phyloP scores from a whole-genome alignment of 169 alveolate species.

The Perkinsus marinus region DNA sequence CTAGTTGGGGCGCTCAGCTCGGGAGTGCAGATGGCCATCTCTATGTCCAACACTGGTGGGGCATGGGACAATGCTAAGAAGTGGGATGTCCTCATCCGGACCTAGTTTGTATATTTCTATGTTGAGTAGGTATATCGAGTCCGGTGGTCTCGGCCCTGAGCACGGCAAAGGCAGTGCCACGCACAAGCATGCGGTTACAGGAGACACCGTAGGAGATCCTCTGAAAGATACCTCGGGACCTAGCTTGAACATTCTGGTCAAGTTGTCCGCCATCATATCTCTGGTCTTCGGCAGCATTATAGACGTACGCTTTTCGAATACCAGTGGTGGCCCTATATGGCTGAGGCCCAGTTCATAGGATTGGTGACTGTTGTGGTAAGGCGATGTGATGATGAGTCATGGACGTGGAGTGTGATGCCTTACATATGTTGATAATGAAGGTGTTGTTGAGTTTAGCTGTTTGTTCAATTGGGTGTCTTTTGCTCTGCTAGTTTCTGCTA shows the following conservation, averaged over 20 bases:
- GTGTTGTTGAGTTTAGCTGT: background rate
- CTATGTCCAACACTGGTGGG: conserved; percentile 55
- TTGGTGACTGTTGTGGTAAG: background rate
- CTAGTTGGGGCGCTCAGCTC: conserved; percentile 59
- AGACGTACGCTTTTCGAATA: conserved; percentile 13
- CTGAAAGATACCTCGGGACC: conserved; percentile 75
- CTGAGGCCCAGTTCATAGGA: background rate
- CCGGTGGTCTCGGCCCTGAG: conserved; percentile 39
- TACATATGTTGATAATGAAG: background rate
- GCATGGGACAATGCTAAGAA: conserved; percentile 67
- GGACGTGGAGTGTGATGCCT: background rate
- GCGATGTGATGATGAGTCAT: too few relatives aligned
- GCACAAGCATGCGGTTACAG: conserved; percentile 47
- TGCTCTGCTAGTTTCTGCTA: background rate
- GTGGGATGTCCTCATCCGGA: too few relatives aligned
- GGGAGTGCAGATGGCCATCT: conserved; percentile 55
- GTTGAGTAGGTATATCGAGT: conserved; percentile 57
- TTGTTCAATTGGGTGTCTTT: too few relatives aligned
- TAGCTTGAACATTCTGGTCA: conserved; percentile 40
- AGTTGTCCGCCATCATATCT: conserved; percentile 51
- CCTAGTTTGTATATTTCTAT: too few relatives aligned
- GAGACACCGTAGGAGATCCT: conserved; percentile 78
- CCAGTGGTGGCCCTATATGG: conserved; percentile 30
- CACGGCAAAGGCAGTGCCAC: conserved; percentile 31
- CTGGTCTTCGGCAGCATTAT: conserved; percentile 47